These are phyloP conservation scores for Dothideomycetes sp. DNA, from an alignment of 2,329 filamentous ascomycete species.

Conservation along the genomic window DNA sequence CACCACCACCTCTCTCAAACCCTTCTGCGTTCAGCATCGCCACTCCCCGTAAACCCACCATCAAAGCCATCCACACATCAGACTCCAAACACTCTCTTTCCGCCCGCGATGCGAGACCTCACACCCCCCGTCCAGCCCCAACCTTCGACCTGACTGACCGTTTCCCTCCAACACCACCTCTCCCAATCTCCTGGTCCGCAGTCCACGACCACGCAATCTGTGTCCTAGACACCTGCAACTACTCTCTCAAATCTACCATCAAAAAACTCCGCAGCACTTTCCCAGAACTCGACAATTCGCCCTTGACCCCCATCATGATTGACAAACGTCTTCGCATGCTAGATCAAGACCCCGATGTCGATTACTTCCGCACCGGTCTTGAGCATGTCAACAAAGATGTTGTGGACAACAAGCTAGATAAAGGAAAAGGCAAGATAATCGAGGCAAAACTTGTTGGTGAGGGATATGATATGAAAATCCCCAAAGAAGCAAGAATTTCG, in stretches of 20 bases:
- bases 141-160: not conserved
- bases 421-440: constrained; percentile 3
- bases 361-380: constrained; percentile 22
- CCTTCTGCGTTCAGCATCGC: not conserved
- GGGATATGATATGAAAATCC: constrained; percentile 5
- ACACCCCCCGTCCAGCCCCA: not conserved
- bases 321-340: constrained; percentile 28
- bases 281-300: constrained; percentile 20
- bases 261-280: constrained; percentile 24
- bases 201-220: constrained; percentile 29
- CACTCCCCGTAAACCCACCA: not conserved
- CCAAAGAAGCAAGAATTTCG: constrained; percentile 2
- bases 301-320: constrained; percentile 25
- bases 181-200: constrained; percentile 23
- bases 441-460: not conserved
- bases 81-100: constrained; percentile 1
- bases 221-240: constrained; percentile 25
- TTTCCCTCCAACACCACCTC: constrained; percentile 17
- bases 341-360: constrained; percentile 26
- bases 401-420: not conserved
- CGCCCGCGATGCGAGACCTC: not conserved
- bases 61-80: not conserved
- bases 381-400: constrained; percentile 4
- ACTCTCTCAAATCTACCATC: constrained; percentile 22
- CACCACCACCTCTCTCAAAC: not conserved